These are phyloP conservation scores for Knufia fluminis DNA, from an alignment of 2,329 filamentous ascomycete genomes.

Conservation along the genomic window DNA sequence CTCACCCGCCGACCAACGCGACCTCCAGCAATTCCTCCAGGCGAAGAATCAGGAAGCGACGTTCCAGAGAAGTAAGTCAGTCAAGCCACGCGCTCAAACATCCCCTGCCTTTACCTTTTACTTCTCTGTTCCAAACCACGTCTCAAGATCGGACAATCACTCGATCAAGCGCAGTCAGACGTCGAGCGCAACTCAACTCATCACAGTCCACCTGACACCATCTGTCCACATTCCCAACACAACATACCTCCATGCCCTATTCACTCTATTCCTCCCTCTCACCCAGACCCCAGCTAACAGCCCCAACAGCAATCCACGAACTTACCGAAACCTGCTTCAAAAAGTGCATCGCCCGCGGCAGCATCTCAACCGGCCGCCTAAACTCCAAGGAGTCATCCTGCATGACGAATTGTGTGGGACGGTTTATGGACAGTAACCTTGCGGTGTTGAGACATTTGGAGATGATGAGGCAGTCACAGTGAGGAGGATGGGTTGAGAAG, in stretches of 20 bases:
- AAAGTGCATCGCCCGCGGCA: slow-evolving; percentile 71
- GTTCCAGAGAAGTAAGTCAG: slow-evolving; percentile 44
- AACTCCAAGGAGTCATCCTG: slow-evolving; percentile 73
- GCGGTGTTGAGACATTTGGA: slow-evolving; percentile 80
- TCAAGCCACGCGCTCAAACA: no score
- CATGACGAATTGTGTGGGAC: slow-evolving; percentile 83
- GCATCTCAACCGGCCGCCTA: slow-evolving; percentile 61
- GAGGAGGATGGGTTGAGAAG: not conserved
- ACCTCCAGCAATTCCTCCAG: slow-evolving; percentile 75
- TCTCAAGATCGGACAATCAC: no score
- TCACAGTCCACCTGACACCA: no score
- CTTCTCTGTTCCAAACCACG: no score
- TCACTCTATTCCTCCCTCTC: no score
- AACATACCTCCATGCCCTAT: no score
- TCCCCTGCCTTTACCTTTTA: not conserved
- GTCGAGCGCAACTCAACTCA: no score
- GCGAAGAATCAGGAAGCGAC: slow-evolving; percentile 74
- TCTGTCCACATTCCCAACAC: no score
- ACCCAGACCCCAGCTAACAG: slow-evolving; percentile 42
- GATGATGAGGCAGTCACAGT: slow-evolving; percentile 42
- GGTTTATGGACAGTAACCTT: slow-evolving; percentile 83
- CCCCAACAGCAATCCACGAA: slow-evolving; percentile 51
- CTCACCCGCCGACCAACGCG: slow-evolving; percentile 70
- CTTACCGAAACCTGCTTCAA: slow-evolving; percentile 80
- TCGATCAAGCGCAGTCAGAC: no score